These are phyloP conservation scores for Caryopteris hybrid DNA, from an alignment of 305 asterid species.

Conservation along the genomic window DNA sequence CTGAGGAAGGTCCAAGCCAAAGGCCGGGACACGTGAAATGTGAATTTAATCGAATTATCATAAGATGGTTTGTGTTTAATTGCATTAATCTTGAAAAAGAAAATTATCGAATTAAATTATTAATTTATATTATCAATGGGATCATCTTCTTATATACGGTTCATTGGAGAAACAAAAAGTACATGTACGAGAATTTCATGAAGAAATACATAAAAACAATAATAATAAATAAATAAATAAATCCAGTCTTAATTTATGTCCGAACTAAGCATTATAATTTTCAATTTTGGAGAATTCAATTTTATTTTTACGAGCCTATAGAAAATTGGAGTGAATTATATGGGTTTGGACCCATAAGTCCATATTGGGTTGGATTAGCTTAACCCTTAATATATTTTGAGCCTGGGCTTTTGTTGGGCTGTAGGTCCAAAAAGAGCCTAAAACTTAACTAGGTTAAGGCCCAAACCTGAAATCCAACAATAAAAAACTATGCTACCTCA, in stretches of 20 bases:
- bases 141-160: not conserved
- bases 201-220: not conserved
- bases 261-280: too few species aligned
- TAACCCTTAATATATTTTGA: not conserved
- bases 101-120: too few species aligned
- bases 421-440: not conserved
- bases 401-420: not conserved
- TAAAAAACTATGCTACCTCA: too few species aligned
- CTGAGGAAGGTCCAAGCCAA: not conserved
- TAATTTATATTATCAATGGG: too few species aligned
- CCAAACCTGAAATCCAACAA: too few species aligned
- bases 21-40: not conserved
- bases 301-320: too few species aligned
- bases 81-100: not conserved
- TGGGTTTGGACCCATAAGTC: not conserved
- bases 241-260: too few species aligned
- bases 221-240: too few species aligned
- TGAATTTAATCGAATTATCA: not conserved
- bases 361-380: not conserved
- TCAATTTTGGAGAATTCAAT: too few species aligned
- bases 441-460: too few species aligned
- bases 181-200: not conserved
- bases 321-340: not conserved
- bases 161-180: not conserved
- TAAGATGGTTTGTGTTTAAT: not conserved